These are phyloP conservation scores for Entomophthora muscae DNA, from an alignment of 371 early-diverging fungal species.

Conservation along the genomic window DNA sequence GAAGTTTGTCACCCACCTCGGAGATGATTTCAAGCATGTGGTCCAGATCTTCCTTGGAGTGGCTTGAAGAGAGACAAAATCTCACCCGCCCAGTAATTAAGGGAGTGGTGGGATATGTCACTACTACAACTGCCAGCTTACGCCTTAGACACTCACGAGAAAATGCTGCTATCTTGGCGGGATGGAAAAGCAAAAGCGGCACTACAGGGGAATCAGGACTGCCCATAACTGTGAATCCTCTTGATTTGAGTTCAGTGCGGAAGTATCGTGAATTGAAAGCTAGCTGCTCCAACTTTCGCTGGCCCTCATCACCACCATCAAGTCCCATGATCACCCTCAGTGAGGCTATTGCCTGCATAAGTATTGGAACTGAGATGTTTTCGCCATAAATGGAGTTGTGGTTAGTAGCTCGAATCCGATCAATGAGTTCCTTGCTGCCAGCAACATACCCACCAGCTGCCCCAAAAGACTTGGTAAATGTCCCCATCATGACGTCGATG, in stretches of 20 bases:
- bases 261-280: slow-evolving; percentile 83
- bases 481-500: slow-evolving; percentile 98
- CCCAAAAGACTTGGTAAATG: slow-evolving; percentile 99
- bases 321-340: slow-evolving; percentile 82
- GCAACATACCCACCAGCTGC: slow-evolving; percentile 98
- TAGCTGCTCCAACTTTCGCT: slow-evolving; percentile 59
- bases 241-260: slow-evolving; percentile 50
- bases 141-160: slow-evolving; percentile 41
- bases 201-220: slow-evolving; percentile 88
- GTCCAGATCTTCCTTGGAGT: slow-evolving; percentile 92
- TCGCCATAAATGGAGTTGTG: slow-evolving; percentile 89
- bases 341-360: slow-evolving; percentile 83
- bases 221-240: slow-evolving; percentile 95
- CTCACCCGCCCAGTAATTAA: slow-evolving; percentile 91
- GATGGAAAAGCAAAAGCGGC: slow-evolving; percentile 93
- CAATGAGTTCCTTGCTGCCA: slow-evolving; percentile 60
- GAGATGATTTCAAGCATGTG: slow-evolving; percentile 27
- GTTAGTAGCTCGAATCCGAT: slow-evolving; percentile 60
- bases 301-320: slow-evolving; percentile 67
- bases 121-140: slow-evolving; percentile 95
- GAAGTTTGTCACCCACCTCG: slow-evolving; percentile 20
- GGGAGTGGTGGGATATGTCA: slow-evolving; percentile 97
- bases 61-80: slow-evolving; percentile 93
- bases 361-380: slow-evolving; percentile 79
- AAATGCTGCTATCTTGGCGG: slow-evolving; percentile 67